These are phyloP conservation scores for Blastobotrys mokoenaii DNA, from an alignment of 805 yeast genomes.

Conservation along the genomic window DNA sequence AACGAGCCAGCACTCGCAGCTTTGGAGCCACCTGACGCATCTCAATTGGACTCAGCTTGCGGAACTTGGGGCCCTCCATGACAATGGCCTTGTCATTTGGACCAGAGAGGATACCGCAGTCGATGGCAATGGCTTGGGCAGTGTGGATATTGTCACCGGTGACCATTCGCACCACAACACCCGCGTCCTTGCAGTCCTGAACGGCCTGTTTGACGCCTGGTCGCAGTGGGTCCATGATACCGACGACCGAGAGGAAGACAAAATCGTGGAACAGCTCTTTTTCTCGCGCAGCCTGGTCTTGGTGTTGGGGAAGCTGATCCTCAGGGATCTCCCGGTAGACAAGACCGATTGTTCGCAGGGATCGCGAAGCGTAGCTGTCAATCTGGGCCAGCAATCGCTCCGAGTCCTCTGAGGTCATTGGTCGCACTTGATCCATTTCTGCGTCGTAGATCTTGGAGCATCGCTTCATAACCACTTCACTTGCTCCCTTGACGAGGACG, in stretches of 20 bases:
- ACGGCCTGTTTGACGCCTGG: conserved; percentile 88
- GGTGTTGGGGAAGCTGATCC: neutral
- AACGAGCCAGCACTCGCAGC: conserved; percentile 80
- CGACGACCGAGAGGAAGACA: conserved; percentile 67
- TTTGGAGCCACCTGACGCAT: conserved; percentile 58
- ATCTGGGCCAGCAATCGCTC: conserved; percentile 34
- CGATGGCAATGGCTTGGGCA: conserved; percentile 82
- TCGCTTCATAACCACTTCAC: conserved; percentile 67
- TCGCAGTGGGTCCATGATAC: conserved; percentile 92
- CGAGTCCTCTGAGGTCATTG: conserved; percentile 21
- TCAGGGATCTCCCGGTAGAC: conserved; percentile 64
- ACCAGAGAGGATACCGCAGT: conserved; percentile 63
- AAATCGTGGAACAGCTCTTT: conserved; percentile 27
- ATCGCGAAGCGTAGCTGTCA: conserved; percentile 59
- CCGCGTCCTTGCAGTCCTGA: conserved; percentile 75
- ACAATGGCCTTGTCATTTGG: conserved; percentile 49
- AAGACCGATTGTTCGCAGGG: conserved; percentile 81
- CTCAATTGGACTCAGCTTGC: conserved; percentile 53
- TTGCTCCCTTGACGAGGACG: conserved; percentile 83
- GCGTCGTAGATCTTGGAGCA: conserved; percentile 35
- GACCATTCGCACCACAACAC: conserved; percentile 94
- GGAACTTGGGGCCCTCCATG: conserved; percentile 90
- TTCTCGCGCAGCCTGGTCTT: conserved; percentile 7
- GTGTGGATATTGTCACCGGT: conserved; percentile 94
- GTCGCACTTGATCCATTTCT: conserved; percentile 3